phyloP scores from a whole-genome alignment of 1,284 basidiomycete genomes.

The Thecaphora thlaspeos region DNA sequence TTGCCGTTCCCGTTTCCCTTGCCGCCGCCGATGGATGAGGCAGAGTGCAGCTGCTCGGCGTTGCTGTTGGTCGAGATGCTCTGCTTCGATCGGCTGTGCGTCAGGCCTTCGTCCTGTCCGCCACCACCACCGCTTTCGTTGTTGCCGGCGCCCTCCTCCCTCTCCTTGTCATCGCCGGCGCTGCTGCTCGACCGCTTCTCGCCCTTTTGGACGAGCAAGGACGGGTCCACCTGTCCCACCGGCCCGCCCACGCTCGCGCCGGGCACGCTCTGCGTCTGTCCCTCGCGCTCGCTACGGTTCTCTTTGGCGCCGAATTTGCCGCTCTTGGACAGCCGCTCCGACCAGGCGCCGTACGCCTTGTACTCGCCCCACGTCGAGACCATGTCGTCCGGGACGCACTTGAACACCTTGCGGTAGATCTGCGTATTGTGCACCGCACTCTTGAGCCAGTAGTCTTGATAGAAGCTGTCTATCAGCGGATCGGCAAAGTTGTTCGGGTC shows the following conservation, averaged over 20 bases:
- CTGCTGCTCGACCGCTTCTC: slow-evolving; percentile 1
- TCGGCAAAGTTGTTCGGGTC: slow-evolving; percentile 42
- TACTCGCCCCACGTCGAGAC: slow-evolving; percentile 55
- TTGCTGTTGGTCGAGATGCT: no score
- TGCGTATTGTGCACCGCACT: slow-evolving; percentile 53
- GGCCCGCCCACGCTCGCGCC: slow-evolving; percentile 35
- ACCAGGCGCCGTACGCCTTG: slow-evolving; percentile 47
- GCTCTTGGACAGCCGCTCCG: slow-evolving; percentile 33
- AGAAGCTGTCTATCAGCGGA: slow-evolving; percentile 45
- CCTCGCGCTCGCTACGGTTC: slow-evolving; percentile 13
- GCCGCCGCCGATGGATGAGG: no score
- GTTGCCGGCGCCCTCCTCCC: background rate
- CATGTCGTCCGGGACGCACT: slow-evolving; percentile 53
- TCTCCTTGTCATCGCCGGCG: slow-evolving; percentile 6
- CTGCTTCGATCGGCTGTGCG: background rate
- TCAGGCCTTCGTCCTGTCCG: background rate
- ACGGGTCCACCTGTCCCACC: slow-evolving; percentile 8
- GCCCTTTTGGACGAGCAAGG: background rate
- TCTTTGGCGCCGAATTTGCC: slow-evolving; percentile 33
- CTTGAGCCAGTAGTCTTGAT: slow-evolving; percentile 48
- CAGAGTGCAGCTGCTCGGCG: no score
- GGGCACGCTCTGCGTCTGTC: slow-evolving; percentile 29
- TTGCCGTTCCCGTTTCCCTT: no score
- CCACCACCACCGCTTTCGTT: background rate
- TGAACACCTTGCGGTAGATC: slow-evolving; percentile 55